Base-by-base conservation (phyloP, 306 rosid genomes). In the Abrus pulchellus region DNA sequence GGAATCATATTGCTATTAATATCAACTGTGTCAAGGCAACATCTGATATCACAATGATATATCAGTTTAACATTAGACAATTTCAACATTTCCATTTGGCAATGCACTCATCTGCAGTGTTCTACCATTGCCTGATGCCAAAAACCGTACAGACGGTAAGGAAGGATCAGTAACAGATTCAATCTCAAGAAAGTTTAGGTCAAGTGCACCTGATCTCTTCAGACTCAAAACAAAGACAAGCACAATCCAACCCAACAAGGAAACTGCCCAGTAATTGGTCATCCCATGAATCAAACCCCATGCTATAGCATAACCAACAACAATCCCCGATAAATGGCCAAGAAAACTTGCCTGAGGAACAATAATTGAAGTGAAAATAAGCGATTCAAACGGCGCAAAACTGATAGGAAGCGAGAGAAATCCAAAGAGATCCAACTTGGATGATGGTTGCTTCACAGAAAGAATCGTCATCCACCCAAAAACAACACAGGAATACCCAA, bases 401-500 rank as follows among this genome's bases (percentile, higher is more conserved):
- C 99, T 95, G 72, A 95, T 95, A 29, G 98, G 99, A 61, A 95
- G 97, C 0, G 99, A 93, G 80, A 95, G 97, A 43, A 95, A 88
- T 48, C 99, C 99, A 57, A 95, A 95, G 41, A 95, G 96, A n/a
- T 95, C 83, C 88, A 95, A 76, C 85, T 91, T 93, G 2, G 97
- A 90, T 6, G 97, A 91, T 6, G 99, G 99, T 40, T 95, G 98
- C 89, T 86, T 95, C 78, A 95, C 95, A 5, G 98, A 88, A 62
- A 95, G 96, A 81, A 95, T 90, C 4, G 99, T 95, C 99, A 95
- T 95, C 99, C 99, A 95, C 64, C 98, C 99, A 59, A 95, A 95
- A 79, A 95, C 99, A 78, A 95, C 99, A 77, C 99, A 95, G n/a
- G 99, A 95, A 82, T 95, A 95, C 3, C 99, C 99, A 76, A 95